These are phyloP conservation scores for Globisporangium iwayamae DNA, from an alignment of 352 stramenopile genomes.

Conservation along the genomic window DNA sequence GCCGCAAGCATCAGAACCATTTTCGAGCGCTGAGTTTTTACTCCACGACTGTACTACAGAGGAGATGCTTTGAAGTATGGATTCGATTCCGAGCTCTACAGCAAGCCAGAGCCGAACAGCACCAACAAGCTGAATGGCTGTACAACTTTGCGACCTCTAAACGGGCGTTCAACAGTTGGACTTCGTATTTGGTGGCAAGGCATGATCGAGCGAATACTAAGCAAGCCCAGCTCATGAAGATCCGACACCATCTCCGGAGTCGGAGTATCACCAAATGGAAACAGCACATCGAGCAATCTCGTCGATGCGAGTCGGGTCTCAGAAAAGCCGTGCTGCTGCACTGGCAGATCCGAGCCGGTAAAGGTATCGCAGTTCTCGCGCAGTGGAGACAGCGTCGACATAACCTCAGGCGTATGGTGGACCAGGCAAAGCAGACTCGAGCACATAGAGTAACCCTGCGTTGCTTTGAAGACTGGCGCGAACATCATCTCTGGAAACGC, in stretches of 20 bases:
- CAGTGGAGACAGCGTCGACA: conserved; percentile 19
- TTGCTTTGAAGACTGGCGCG: conserved; percentile 23
- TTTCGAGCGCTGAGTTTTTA: conserved; percentile 29
- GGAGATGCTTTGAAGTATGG: conserved; percentile 16
- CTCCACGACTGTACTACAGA: conserved; percentile 25
- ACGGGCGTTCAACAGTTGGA: conserved; percentile 3
- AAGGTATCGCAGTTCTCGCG: conserved; percentile 3
- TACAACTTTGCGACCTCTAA: background rate
- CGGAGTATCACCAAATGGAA: conserved; percentile 7
- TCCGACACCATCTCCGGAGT: background rate
- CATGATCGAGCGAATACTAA: background rate
- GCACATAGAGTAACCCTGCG: background rate
- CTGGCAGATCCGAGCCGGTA: background rate
- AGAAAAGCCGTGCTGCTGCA: background rate
- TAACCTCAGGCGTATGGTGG: background rate
- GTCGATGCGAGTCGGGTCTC: background rate
- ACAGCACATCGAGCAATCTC: background rate
- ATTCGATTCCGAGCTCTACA: conserved; percentile 1
- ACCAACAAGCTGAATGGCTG: background rate
- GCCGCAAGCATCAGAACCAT: conserved; percentile 23
- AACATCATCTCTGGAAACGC: conserved; percentile 23
- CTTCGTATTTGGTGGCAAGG: background rate
- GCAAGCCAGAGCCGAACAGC: background rate
- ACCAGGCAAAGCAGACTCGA: background rate
- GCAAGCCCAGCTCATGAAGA: background rate